Percentiles rank a stretch among this genome's conserved stretches.
Conservation (phyloP, 768 basidiomycete genomes). For the Cyclocybe cylindracea region DNA sequence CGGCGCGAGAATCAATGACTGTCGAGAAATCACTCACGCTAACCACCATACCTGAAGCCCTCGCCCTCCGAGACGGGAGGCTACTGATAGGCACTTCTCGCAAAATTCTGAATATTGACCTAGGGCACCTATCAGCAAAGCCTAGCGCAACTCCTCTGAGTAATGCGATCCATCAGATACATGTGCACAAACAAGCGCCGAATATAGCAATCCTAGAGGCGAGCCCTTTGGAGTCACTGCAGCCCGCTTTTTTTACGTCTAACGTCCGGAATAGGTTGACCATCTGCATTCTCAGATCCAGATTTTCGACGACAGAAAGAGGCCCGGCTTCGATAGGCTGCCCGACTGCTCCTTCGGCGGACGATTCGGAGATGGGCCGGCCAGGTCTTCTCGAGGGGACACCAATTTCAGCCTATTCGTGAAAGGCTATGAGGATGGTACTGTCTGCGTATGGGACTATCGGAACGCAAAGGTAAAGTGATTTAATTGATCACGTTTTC, state of each 20-base stretch:
- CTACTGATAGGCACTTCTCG: constrained; percentile 37
- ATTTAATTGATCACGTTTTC: not conserved
- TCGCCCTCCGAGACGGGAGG: constrained; percentile 37
- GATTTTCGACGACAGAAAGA: constrained; percentile 46
- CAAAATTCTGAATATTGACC: constrained; percentile 35
- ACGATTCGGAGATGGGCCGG: constrained; percentile 23
- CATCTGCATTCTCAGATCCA: constrained; percentile 51
- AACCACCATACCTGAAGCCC: constrained; percentile 31
- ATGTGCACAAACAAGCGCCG: constrained; percentile 43
- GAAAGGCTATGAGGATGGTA: constrained; percentile 45
- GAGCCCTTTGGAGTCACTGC: constrained; percentile 21
- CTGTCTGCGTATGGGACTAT: constrained; percentile 50
- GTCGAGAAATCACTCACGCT: constrained; percentile 18
- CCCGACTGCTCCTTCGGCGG: constrained; percentile 49
- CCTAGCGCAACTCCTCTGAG: constrained; percentile 33
- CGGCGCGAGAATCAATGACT: constrained; percentile 12
- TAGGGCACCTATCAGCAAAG: constrained; percentile 32
- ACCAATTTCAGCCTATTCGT: constrained; percentile 42
- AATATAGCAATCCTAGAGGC: constrained; percentile 50
- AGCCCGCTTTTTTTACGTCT: constrained; percentile 11
- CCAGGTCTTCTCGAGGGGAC: constrained; percentile 37
- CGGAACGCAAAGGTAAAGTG: constrained; percentile 44
- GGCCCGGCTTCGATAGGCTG: constrained; percentile 34
- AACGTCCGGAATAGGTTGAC: constrained; percentile 38
- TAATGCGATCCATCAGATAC: constrained; percentile 44